A percentile compares a stretch with the other conserved stretches of the same genome.
phyloP scores from a whole-genome alignment of 2,329 filamentous ascomycete genomes.

The Colletotrichum tropicicola region DNA sequence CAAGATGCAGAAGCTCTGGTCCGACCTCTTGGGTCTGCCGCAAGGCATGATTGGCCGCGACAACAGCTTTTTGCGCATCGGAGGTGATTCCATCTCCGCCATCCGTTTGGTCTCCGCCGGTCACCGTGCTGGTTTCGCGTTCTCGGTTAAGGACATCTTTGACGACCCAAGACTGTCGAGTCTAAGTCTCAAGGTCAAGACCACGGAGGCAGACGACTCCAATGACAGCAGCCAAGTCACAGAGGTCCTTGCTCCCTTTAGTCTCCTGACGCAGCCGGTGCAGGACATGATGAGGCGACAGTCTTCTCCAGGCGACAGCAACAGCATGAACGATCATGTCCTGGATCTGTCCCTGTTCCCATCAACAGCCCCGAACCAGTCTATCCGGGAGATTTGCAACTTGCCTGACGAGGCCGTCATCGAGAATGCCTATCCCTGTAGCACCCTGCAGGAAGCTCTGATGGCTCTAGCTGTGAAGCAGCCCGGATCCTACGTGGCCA shows the following conservation, averaged over 20 bases:
- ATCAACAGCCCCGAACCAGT: no score
- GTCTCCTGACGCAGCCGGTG: no score
- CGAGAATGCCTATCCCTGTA: slow-evolving; percentile 45
- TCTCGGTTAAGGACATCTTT: slow-evolving; percentile 37
- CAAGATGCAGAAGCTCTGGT: background rate
- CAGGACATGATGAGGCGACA: no score
- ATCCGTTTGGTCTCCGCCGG: slow-evolving; percentile 21
- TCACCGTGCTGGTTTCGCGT: slow-evolving; percentile 26
- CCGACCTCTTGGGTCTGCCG: background rate
- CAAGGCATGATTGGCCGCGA: slow-evolving; percentile 13
- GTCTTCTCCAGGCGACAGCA: no score
- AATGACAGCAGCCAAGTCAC: background rate
- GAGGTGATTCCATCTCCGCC: slow-evolving; percentile 38
- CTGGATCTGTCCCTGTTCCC: no score
- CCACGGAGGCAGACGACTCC: background rate
- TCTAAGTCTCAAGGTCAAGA: slow-evolving; percentile 15
- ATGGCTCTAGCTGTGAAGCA: slow-evolving; percentile 39
- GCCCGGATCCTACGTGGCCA: slow-evolving; percentile 33
- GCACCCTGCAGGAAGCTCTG: slow-evolving; percentile 46
- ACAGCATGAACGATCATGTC: no score
- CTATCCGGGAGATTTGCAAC: slow-evolving; percentile 26
- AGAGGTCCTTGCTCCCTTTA: no score
- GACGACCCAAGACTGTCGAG: slow-evolving; percentile 27
- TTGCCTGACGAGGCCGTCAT: slow-evolving; percentile 10
- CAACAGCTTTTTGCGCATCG: slow-evolving; percentile 39